Evolutionary conservation across 1,139 yeast genomes (phyloP), one percentile per base, ranked within the genome.

Genomic region (Saccharomyces hybrid): DNA sequence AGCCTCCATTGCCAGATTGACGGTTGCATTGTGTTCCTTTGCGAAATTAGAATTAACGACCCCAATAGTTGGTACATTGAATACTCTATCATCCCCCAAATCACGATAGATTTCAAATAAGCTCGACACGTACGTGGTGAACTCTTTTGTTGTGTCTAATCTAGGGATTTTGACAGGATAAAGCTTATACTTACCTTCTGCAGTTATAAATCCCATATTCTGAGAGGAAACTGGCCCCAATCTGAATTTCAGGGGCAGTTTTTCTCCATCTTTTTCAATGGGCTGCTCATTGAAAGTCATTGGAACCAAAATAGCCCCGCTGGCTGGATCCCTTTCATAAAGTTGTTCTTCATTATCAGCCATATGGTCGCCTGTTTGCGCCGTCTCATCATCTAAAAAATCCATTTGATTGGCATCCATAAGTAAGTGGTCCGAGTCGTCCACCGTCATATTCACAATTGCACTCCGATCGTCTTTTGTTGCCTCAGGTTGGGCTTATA

Each of bases 171-270:
- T 63, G 31, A 74, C 68, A 1, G 78, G 75, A 58, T 71, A 77
- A n/a, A 78, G 56, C 49, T 70, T 68, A 3, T 59, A 61, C 12
- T 62, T 59, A n/a, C 70, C 66, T 32, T 65, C 65, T 32, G 70
- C 68, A 2, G 74, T 66, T 24, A 77, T 68, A 64, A 74, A 75
- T 19, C 77, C 74, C 58, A 71, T 69, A 27, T 77, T 75, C 48
- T 73, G 74, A 16, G 69, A 65, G 3, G 73, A 65, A 16, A 74
- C 66, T 2, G 80, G 77, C 52, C 72, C 73, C 50, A 78, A 56
- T 54, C 71, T 68, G 57, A 77, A 78, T 50, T 73, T 74, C 44
- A 80, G 59, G 7, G 72, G 75, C 70, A 27, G 70, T 53, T 46
- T 70, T 57, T 47, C 61, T 49, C 62, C 67, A 60, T 12, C 58